Evolutionary conservation across 345 rosid species (phyloP), one percentile per base, ranked within the genome.

Genomic region (Gossypium ekmanianum): DNA sequence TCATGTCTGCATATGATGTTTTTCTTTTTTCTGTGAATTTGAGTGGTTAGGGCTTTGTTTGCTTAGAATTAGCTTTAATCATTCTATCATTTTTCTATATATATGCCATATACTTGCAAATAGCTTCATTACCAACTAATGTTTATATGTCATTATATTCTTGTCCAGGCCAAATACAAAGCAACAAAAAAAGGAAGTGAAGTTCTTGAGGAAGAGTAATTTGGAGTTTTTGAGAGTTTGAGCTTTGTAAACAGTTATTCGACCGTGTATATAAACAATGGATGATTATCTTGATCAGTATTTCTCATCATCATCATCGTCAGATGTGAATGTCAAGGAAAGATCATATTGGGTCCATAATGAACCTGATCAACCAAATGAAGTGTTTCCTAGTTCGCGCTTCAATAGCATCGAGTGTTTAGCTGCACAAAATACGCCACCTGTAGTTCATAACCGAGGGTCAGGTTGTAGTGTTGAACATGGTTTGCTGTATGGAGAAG

Each of bases 211-310:
- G 41, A 26, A 34, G 41, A 34, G 43, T n/a, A 51, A 51, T 61
- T 14, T 27, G 44, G 2, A 27, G 66, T 29, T 29, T 34, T 34
- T 34, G 66, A 61, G 18, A 61, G 66, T 29, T 61, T 48, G 39
- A 43, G 78, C 7, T 45, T 64, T 43, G 50, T 39, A 9, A 39
- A 17, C 68, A 8, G 41, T 5, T 5, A 34, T n/a, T 39, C 58
- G 16, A 14, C 13, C 56, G 51, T 45, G 16, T 1, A 14, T 20
- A 50, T 34, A 18, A 6, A 20, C 61, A 41, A 86, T 86, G 89
- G 89, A 84, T 75, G 84, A 80, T 52, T 84, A 77, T 68, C 72
- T 82, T 24, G 82, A 81, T 68, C 84, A 58, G 41, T 64, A 71
- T 29, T 69, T 80, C 55, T 80, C 80, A 61, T 75, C 83, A 54